phyloP scores from a whole-genome alignment of 1,284 basidiomycete genomes.

The Tremellales sp. region DNA sequence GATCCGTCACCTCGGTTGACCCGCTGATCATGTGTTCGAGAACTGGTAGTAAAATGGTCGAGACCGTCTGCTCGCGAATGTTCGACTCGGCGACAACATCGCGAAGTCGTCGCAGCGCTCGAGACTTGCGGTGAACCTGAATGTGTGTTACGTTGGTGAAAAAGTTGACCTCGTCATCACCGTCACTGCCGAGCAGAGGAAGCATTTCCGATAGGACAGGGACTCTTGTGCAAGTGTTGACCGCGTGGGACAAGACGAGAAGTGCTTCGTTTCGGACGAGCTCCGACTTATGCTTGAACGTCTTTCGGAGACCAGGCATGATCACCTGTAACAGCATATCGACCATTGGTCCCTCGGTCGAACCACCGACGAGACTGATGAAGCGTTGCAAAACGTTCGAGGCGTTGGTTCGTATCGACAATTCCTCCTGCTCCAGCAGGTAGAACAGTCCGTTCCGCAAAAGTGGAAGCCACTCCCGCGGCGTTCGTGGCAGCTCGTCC shows the following conservation, averaged over 20 bases:
- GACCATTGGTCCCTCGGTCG: slow-evolving; percentile 51
- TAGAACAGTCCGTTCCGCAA: slow-evolving; percentile 80
- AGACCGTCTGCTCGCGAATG: slow-evolving; percentile 68
- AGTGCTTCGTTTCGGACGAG: slow-evolving; percentile 85
- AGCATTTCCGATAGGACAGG: slow-evolving; percentile 69
- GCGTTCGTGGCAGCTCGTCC: slow-evolving; percentile 23
- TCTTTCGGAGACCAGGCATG: slow-evolving; percentile 76
- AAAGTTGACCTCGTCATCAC: slow-evolving; percentile 93
- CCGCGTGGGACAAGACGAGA: slow-evolving; percentile 71
- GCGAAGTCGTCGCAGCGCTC: slow-evolving; percentile 80
- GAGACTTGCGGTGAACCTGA: slow-evolving; percentile 82
- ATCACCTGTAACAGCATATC: slow-evolving; percentile 63
- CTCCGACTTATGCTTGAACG: slow-evolving; percentile 75
- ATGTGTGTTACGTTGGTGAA: slow-evolving; percentile 96
- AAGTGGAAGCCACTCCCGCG: slow-evolving; percentile 68
- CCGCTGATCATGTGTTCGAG: slow-evolving; percentile 75
- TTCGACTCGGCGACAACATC: slow-evolving; percentile 71
- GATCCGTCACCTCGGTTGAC: slow-evolving; percentile 66
- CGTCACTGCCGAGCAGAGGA: slow-evolving; percentile 68
- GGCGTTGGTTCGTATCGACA: slow-evolving; percentile 81
- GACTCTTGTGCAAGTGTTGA: slow-evolving; percentile 63
- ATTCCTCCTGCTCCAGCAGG: slow-evolving; percentile 83
- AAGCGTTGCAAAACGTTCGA: slow-evolving; percentile 73
- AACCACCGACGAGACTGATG: slow-evolving; percentile 58
- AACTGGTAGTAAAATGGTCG: slow-evolving; percentile 82